Base-by-base conservation (phyloP, 2,329 filamentous ascomycete genomes). In the Fusarium praegraminearum region DNA sequence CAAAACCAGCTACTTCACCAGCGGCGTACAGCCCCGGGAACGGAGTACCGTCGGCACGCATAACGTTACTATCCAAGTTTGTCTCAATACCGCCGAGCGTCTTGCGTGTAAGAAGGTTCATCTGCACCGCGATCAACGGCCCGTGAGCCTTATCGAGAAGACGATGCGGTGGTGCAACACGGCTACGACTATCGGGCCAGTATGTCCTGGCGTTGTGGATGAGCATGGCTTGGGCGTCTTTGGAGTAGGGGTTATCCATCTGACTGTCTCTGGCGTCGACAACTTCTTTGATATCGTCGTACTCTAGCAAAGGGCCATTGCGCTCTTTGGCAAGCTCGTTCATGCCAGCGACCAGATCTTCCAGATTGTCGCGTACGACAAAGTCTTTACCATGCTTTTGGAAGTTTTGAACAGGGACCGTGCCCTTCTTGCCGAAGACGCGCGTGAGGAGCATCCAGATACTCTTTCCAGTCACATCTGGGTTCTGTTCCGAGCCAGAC, bases 401-500 rank as follows among this genome's bases (percentile, higher is more conserved):
- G 72, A 90, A 90, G 62, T 84, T 84, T 63, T 89, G 87, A 9
- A 90, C 87, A 0, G 83, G 82, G 0, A 81, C 62, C 0, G 87
- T 85, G 18, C 87, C 87, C 62, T 84, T 85, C 46, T 80, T 81
- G 59, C 83, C 81, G 43, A 89, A 82, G 28, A 88, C 61, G 30
- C 87, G 82, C n/a, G 75, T 79, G 15, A 89, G 77, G 4, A 87
- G 70, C 72, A 84, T 76, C 82, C 84, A 84, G 47, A 86, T 77
- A 73, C 84, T 88, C 79, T 90, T 90, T 74, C 75, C 77, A 2
- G 87, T 88, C 32, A 90, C 67, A 69, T 90, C 87, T 0, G 86
- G 86, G 77, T 90, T 90, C 79, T 90, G 87, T 77, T 90, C 87
- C 0, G 86, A 89, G 11, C 87, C 87, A 0, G 87, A 90, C 1